A percentile compares a stretch with the other conserved stretches of the same genome.
These are phyloP conservation scores for Lodderomyces elongisporus DNA, from an alignment of 1,139 yeast species.

Conservation along the genomic window DNA sequence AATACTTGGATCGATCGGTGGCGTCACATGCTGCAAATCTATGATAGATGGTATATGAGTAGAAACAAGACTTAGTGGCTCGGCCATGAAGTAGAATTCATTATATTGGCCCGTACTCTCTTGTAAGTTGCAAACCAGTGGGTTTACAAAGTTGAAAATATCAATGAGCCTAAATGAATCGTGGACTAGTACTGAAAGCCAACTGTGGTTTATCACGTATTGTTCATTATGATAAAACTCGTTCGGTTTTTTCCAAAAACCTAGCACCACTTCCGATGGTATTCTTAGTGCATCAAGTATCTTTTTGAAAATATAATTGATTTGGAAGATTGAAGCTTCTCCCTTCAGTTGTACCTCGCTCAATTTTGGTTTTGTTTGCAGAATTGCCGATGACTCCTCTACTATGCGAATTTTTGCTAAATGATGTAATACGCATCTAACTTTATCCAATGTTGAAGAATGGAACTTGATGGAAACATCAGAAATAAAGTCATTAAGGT, in stretches of 20 bases:
- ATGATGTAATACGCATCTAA: conserved; percentile 37
- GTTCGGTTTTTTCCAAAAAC: conserved; percentile 78
- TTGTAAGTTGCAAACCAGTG: conserved; percentile 33
- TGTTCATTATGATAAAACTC: conserved; percentile 48
- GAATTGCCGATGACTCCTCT: conserved; percentile 34
- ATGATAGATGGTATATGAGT: conserved; percentile 82
- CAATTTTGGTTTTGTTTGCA: conserved; percentile 39
- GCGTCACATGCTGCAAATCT: conserved; percentile 78
- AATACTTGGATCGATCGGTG: conserved; percentile 73
- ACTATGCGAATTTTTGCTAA: conserved; percentile 36
- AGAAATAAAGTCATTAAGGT: conserved; percentile 42
- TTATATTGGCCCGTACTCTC: conserved; percentile 23
- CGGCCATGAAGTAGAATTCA: conserved; percentile 70
- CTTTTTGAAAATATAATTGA: conserved; percentile 70
- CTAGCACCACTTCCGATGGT: conserved; percentile 71
- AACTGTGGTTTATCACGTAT: conserved; percentile 72
- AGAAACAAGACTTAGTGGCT: conserved; percentile 69
- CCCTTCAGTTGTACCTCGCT: conserved; percentile 33
- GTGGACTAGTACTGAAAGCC: conserved; percentile 76
- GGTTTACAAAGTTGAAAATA: conserved; percentile 32
- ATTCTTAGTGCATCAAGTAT: conserved; percentile 69
- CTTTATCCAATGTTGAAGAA: conserved; percentile 29
- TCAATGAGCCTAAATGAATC: conserved; percentile 80
- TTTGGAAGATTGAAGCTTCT: conserved; percentile 59
- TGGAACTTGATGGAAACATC: conserved; percentile 41